Percentiles rank a stretch among this genome's conserved stretches.
phyloP scores from a whole-genome alignment of 305 asterid species.

The Solanum chacoense region DNA sequence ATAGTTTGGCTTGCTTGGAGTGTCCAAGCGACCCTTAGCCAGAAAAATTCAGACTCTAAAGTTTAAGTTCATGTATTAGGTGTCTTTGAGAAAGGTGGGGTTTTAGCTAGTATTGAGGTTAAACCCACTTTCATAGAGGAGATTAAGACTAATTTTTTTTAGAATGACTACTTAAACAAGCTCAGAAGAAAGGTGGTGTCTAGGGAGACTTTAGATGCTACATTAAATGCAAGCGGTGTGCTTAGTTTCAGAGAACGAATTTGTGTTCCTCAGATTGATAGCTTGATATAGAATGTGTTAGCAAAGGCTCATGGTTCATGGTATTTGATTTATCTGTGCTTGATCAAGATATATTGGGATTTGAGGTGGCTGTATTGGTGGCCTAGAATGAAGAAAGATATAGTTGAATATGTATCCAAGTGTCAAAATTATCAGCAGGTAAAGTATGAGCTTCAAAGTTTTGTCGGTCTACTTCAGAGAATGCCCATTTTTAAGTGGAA shows the following conservation, averaged over 20 bases:
- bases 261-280: not conserved
- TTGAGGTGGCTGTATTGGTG: not conserved
- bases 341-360: not conserved
- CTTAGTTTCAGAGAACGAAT: not conserved
- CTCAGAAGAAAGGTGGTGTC: not conserved
- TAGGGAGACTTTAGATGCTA: not conserved
- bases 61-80: not conserved
- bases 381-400: not conserved
- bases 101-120: not conserved
- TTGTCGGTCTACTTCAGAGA: no score
- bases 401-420: not conserved
- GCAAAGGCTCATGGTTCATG: not conserved
- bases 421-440: not conserved
- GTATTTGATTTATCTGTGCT: not conserved
- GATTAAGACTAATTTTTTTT: not conserved
- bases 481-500: not conserved
- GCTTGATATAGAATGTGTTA: not conserved
- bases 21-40: not conserved
- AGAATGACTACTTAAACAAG: not conserved
- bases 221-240: not conserved
- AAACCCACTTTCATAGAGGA: not conserved
- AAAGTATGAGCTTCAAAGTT: not conserved
- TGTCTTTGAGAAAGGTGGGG: not conserved
- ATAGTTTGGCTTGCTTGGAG: not conserved
- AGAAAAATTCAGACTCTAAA: not conserved